Base-by-base conservation (phyloP, 1,139 yeast species). In the Saccharomyces pastorianus region DNA sequence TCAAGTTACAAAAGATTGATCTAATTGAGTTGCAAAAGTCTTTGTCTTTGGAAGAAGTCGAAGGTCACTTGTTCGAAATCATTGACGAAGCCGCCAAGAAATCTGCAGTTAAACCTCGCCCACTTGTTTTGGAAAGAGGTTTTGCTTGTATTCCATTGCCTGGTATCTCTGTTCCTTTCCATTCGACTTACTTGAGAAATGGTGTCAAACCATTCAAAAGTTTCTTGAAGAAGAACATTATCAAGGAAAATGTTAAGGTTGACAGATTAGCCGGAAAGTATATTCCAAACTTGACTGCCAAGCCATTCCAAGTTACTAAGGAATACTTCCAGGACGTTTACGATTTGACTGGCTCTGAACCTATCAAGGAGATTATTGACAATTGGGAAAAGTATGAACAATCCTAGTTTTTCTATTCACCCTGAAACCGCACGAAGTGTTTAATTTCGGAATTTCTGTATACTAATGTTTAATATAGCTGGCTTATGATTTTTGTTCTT, bases 171-270 rank as follows among this genome's bases (percentile, higher is more conserved):
- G 99, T 93, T 69, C 99, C 99, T 59, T 93, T 93, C 97, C 99
- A 95, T 76, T 90, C 97, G 47, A 86, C 96, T 38, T 93, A 95
- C 78, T 81, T 93, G 77, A 87, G 93, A 81, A 88, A 95, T 59
- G 99, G 99, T 75, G 99, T 93, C 60, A 91, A 90, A 76, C 99
- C 99, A 66, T 93, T 93, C 90, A 91, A 93, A 80, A 87, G 93
- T 76, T 95, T 93, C 84, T 81, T 93, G 77, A 84, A 85, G 72
- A 93, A 90, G 85, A 93, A 93, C 83, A 88, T 93, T 68, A 88
- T 96, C 62, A 88, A 87, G 77, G 88, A 89, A 63, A 95, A 96
- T 52, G 95, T 93, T 63, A 91, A 93, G 77, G 96, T 96, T 59
- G 87, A 93, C 60, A 89, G 89, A 71, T 81, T 93, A 76, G 84